Conservation (phyloP, 2,329 filamentous ascomycete species). For the Hymenoscyphus linearis region DNA sequence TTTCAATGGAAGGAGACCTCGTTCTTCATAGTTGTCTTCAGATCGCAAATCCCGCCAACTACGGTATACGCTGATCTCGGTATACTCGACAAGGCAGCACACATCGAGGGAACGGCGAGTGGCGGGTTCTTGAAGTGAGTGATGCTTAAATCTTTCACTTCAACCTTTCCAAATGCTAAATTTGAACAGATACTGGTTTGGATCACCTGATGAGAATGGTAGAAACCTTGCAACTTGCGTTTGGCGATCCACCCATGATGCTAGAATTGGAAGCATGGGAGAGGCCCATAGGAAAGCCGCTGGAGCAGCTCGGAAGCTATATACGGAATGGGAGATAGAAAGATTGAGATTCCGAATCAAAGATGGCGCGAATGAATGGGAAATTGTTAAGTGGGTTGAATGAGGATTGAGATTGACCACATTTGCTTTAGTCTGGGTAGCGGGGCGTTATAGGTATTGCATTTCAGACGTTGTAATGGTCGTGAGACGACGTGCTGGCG, state of each 20-base stretch:
- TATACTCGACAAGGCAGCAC: constrained; percentile 69
- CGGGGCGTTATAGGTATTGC: background rate
- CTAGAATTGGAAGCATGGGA: constrained; percentile 52
- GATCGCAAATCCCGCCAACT: constrained; percentile 62
- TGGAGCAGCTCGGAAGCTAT: constrained; percentile 58
- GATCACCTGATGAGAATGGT: constrained; percentile 60
- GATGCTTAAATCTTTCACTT: constrained; percentile 5
- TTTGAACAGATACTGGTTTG: constrained; percentile 74
- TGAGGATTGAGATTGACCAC: constrained; percentile 8
- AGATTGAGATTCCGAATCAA: constrained; percentile 63
- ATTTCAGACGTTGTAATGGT: background rate
- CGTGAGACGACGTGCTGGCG: background rate
- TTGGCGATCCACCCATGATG: constrained; percentile 57
- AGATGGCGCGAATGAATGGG: constrained; percentile 60
- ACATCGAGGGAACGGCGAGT: constrained; percentile 71
- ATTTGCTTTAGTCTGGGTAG: background rate
- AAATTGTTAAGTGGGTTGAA: constrained; percentile 53
- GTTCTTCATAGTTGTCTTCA: constrained; percentile 84
- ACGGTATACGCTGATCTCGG: constrained; percentile 66
- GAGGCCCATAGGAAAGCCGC: constrained; percentile 60
- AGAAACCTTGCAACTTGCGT: constrained; percentile 78
- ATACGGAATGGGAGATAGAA: constrained; percentile 64
- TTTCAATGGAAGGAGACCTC: constrained; percentile 53
- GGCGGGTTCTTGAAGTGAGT: constrained; percentile 74
- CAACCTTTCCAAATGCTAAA: constrained; percentile 6